These are phyloP conservation scores for Dactylis glomerata DNA, from an alignment of 176 grass and related monocot species.

Conservation along the genomic window DNA sequence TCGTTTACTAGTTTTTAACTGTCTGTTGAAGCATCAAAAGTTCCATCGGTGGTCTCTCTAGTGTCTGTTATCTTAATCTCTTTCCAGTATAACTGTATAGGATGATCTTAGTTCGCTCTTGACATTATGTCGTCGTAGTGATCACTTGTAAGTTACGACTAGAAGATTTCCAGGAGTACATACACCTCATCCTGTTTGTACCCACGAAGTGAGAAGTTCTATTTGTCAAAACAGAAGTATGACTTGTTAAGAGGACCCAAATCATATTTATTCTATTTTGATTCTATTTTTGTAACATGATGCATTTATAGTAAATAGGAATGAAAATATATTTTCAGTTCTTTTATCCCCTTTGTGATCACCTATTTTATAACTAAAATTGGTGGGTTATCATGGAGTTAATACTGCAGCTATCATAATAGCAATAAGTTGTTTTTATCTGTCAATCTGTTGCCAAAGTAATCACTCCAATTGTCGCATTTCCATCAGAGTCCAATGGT, in stretches of 20 bases:
- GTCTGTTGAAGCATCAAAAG: neutral
- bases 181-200: neutral
- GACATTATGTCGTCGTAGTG: neutral
- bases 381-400: neutral
- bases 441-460: neutral
- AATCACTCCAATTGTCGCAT: slow-evolving; percentile 20
- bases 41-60: neutral
- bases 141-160: neutral
- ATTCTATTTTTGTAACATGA: neutral
- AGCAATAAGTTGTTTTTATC: neutral
- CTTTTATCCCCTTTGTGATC: neutral
- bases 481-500: slow-evolving; percentile 58
- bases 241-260: neutral
- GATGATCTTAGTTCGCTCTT: neutral
- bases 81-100: neutral
- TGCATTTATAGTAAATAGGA: neutral
- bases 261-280: neutral
- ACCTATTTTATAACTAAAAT: neutral
- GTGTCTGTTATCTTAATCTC: neutral
- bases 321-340: neutral
- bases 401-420: slow-evolving; percentile 6
- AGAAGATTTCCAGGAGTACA: neutral
- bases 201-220: neutral
- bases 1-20: neutral
- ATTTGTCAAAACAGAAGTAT: slow-evolving; percentile 11